Evolutionary conservation across 768 basidiomycete species (phyloP), one percentile per base, ranked within the genome.

Genomic region (Suillus lakei): DNA sequence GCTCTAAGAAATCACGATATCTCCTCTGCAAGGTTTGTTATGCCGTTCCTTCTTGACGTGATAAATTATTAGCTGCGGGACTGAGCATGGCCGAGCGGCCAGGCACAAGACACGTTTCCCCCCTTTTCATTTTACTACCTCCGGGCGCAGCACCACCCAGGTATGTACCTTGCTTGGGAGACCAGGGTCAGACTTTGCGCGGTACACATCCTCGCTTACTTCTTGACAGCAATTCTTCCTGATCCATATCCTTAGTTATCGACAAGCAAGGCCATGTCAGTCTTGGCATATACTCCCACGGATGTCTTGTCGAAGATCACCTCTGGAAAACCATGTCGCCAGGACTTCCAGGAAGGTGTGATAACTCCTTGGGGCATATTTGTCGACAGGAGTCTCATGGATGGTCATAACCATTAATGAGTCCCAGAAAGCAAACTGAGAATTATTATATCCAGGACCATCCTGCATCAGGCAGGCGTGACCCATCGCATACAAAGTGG

Each of bases 301-400:
- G 62, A 62, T 6, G 65, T 69, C 58, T 71, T 63, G 65, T 84
- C 84, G 68, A 85, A 86, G 6, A 85, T 60, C 80, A 86, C 83
- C 71, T 85, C 84, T 4, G 68, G 68, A 0, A 65, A 66, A 3
- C 67, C 68, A 0, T 64, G 71, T 4, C 43, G 15, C 63, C 51
- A 72, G 10, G 21, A 23, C 16, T 50, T 63, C 73, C 70, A 73
- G 6, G 41, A 21, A 5, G 70, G 73, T 10, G 69, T 69, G 43
- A 67, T 66, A n/a, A 69, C 70, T 12, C 23, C 51, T 5, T 63
- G 39, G 39, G 9, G 63, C 32, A n/a, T 71, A 69, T 50, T 62
- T 74, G 32, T 36, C n/a, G 62, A 75, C 74, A 51, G 71, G 65
- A 55, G 78, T 70, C 34, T 71, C 46, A 54, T 66, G 61, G 46